A percentile compares a stretch with the other conserved stretches of the same genome.
Conservation (phyloP, 83 land plant species). For the Thuja plicata region DNA sequence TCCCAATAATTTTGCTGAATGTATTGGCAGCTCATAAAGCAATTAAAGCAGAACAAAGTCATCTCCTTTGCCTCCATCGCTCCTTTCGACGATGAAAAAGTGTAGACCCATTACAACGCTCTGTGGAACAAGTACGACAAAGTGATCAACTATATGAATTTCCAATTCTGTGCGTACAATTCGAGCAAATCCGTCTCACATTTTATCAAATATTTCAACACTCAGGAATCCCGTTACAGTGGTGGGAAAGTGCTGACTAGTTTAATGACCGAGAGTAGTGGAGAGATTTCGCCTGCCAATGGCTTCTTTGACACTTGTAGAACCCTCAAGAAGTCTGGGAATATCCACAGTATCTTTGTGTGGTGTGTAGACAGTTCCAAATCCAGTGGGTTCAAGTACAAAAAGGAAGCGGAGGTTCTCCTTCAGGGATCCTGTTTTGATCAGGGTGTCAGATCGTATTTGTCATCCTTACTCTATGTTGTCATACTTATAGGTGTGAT, state of each 20-base stretch:
- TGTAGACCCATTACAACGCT: constrained; percentile 41
- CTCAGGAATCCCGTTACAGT: constrained; percentile 27
- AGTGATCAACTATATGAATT: constrained; percentile 55
- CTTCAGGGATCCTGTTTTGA: neutral
- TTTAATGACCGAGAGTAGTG: constrained; percentile 39
- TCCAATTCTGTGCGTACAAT: constrained; percentile 61
- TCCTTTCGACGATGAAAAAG: constrained; percentile 25
- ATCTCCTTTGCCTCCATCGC: too few species aligned
- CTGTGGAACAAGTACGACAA: constrained; percentile 39
- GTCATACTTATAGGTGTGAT: too few species aligned
- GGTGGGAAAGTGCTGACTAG: constrained; percentile 54
- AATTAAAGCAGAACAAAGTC: too few species aligned
- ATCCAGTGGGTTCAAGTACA: constrained; percentile 23
- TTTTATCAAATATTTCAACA: constrained; percentile 32
- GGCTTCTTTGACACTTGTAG: constrained; percentile 53
- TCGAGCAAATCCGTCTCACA: constrained; percentile 31
- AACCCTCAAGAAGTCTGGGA: constrained; percentile 22
- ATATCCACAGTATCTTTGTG: constrained; percentile 50
- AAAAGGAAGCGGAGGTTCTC: constrained; percentile 30
- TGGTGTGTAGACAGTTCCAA: constrained; percentile 59
- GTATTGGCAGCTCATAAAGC: too few species aligned
- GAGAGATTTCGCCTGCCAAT: constrained; percentile 29
- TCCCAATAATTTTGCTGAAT: too few species aligned
- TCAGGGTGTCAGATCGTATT: too few species aligned
- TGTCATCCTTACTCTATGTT: too few species aligned